Base-by-base conservation (phyloP, 2,329 filamentous ascomycete species). In the Pyrenochaeta sp. region DNA sequence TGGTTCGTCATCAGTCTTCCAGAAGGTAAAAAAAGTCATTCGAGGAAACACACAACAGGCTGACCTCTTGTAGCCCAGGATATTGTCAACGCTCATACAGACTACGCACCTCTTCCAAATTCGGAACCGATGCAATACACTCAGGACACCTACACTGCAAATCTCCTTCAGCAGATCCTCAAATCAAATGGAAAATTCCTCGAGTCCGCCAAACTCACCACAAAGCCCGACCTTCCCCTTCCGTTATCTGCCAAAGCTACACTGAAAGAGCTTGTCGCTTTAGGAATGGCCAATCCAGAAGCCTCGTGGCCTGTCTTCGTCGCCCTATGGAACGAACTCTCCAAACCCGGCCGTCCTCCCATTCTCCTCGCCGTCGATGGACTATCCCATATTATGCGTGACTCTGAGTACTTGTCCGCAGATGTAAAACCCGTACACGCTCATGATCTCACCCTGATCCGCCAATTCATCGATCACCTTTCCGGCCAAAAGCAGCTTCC, bases 1-100 rank as follows among this genome's bases (percentile, higher is more conserved):
- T 98, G 93, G 92, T 84, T 97, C 44, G 93, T 98, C 46, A 84
- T 99, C 57, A 90, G 91, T 72, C 85, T 98, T 50, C 93, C 95
- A 37, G 93, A 99, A 81, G 91, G 93, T 96, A 83, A 69, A 84
- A 71, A 3, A 32, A 19, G 19, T 24, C 6, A 28, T 9, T 25
- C 47, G 8, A 46, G n/a, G 13, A 7, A 9, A 36, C 8, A 15
- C 15, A 8, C n/a, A 43, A 25, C 25, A 19, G 45, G 51, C 72
- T 76, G 54, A 69, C 51, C 27, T n/a, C 2, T 19, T 22, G 28
- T 67, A 92, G 94, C 88, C 53, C 89, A 93, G 72, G 93, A 97
- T 54, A 82, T 97, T 47, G 89, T 90, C 63, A 91, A 89, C 63
- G 92, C 88, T 49, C 86, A 90, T 71, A 96, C 91, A 40, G 89